Base-by-base conservation (phyloP, 2,329 filamentous ascomycete species). In the Colletotrichum limetticola region DNA sequence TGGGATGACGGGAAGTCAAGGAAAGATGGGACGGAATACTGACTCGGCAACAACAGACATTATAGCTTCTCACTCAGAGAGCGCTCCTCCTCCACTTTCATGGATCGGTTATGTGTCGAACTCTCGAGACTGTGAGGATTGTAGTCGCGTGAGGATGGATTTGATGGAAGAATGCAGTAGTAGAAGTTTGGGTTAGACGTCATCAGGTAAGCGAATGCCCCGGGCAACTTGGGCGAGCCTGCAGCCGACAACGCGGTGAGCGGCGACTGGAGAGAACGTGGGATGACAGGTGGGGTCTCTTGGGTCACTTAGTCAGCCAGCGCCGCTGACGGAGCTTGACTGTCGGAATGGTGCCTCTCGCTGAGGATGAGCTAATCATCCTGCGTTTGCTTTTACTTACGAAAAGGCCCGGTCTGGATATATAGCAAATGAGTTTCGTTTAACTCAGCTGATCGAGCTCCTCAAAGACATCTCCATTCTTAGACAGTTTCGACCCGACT, bases 1-100 rank as follows among this genome's bases (percentile, higher is more conserved):
- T 66, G 67, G 56, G 56, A 61, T 32, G 71, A 60, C 66, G 35
- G 56, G 22, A 49, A 28, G 32, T 30, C 62, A 57, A 70, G 53
- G 37, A 19, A 64, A 59, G 42, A 58, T 66, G 67, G 59, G 68
- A 73, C 56, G 64, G 52, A 58, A 58, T 58, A 85, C 86, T 78
- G 78, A 88, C 86, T 87, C 85, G 75, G 83, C 82, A 74, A 87
- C 84, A 68, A 87, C 79, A 74, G 86, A 86, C 86, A 87, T 75
- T 72, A 68, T 74, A 56, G 68, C 68, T 74, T 68, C 68, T 72
- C 71, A 72, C 46, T 63, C 63, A 72, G 68, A 72, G 68, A 74
- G 68, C 57, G 24, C 68, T 68, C 71, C 71, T 71, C 68, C 71
- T 61, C 53, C 68, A 68, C 71, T 19, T 71, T 74, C 62, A 71